Percentiles rank a stretch among this genome's conserved stretches.
phyloP scores from a whole-genome alignment of 345 rosid genomes.

The Murraya koenigii region DNA sequence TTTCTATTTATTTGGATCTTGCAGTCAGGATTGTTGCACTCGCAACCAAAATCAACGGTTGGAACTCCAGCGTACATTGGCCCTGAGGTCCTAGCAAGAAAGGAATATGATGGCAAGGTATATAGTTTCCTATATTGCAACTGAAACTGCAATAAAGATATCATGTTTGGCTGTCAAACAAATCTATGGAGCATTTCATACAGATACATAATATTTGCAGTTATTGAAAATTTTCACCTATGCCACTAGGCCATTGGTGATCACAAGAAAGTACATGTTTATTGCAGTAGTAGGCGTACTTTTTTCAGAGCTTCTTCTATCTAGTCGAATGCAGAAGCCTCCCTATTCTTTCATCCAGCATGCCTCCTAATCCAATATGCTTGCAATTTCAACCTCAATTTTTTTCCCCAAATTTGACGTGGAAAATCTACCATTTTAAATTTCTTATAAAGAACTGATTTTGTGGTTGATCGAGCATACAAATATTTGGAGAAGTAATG shows the following conservation, averaged over 20 bases:
- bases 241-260: background rate
- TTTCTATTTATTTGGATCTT: constrained; percentile 6
- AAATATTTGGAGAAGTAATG: background rate
- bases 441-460: background rate
- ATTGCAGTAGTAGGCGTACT: background rate
- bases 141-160: background rate
- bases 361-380: background rate
- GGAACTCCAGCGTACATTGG: constrained; percentile 82
- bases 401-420: background rate
- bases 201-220: background rate
- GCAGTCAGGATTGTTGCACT: constrained; percentile 68
- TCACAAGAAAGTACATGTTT: background rate
- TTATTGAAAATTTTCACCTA: background rate
- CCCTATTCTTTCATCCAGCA: background rate
- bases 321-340: background rate
- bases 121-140: background rate
- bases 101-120: constrained; percentile 81
- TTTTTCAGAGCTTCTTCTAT: background rate
- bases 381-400: background rate
- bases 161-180: background rate
- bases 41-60: constrained; percentile 71
- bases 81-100: constrained; percentile 63
- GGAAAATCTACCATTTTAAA: background rate
- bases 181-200: background rate
- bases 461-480: background rate